Evolutionary conservation across 2,329 filamentous ascomycete species (phyloP).

Genomic region (Phyllosticta ampelicida): DNA sequence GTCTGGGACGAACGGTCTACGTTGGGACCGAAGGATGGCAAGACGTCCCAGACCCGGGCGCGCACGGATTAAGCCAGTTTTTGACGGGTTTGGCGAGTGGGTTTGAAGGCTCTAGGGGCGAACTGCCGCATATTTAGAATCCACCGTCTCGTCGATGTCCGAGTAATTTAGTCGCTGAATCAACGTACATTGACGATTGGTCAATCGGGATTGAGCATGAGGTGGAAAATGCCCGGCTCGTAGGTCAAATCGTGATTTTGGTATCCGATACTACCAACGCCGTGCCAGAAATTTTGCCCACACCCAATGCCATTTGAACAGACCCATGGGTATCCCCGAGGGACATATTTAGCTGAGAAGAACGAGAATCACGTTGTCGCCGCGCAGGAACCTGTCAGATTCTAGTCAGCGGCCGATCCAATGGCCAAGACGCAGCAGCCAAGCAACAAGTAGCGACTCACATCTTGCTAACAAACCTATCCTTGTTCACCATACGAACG

Average conservation of each 20-base stretch:
- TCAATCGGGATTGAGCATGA: neutral
- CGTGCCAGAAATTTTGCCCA: slow-evolving; percentile 8
- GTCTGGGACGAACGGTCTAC: slow-evolving; percentile 73
- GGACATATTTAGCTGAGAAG: slow-evolving; percentile 52
- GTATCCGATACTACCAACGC: slow-evolving; percentile 12
- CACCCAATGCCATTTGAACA: slow-evolving; percentile 7
- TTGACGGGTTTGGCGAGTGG: slow-evolving; percentile 63
- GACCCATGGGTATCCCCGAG: neutral
- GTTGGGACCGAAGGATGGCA: slow-evolving; percentile 65
- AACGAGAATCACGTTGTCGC: slow-evolving; percentile 80
- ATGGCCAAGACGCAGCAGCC: neutral
- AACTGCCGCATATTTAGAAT: neutral
- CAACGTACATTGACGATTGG: neutral
- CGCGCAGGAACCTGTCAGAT: slow-evolving; percentile 60
- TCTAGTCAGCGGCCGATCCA: neutral
- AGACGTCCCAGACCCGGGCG: slow-evolving; percentile 63
- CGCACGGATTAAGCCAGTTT: slow-evolving; percentile 73
- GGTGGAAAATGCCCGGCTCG: neutral
- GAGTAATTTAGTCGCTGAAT: neutral
- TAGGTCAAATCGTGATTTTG: slow-evolving; percentile 8
- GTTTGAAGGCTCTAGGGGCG: slow-evolving; percentile 13
- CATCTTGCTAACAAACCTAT: slow-evolving; percentile 97
- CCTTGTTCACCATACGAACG: slow-evolving; percentile 77
- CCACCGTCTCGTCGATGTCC: neutral
- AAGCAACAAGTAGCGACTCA: slow-evolving; percentile 35